Base-by-base conservation (phyloP, 306 rosid genomes). In the Coriaria nepalensis region DNA sequence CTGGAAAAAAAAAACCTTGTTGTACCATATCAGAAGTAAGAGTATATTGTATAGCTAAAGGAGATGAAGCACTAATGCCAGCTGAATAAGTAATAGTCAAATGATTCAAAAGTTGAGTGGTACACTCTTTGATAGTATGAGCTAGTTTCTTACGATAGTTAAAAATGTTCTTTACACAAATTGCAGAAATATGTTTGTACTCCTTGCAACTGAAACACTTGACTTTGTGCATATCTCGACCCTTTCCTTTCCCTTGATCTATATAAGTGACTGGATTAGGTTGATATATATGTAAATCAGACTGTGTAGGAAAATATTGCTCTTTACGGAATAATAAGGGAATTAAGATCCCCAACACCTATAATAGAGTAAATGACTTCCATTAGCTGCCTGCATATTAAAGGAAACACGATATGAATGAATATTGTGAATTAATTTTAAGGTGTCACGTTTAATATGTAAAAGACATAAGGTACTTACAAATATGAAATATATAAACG, bases 141-240 rank as follows among this genome's bases (percentile, higher is more conserved):
- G 5, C 7, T 2, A 36, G 3, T 4, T 49, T 49, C 13, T 10
- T 1, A 3, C 3, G 5, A n/a, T 10, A 33, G 9, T 8, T 49
- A 4, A 1, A 9, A n/a, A 10, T 3, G 9, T 49, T 49, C 14
- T 34, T 35, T 33, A 9, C 40, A 49, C 40, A 49, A 33, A 33
- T 49, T n/a, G 14, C 33, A 6, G 54, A 39, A 49, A 33, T 2
- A 49, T 49, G 54, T 9, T 33, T 12, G n/a, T 43, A 49, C 5
- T 49, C 54, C 20, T 49, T 49, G 40, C 40, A 33, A 40, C 54
- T 33, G 14, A 33, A 49, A n/a, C 54, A 49, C 15, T 33, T 39
- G 6, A 49, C 54, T 14, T 49, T 20, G 20, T 37, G 20, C 36
- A 48, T 6, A 20, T 48, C 52, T 15, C 52, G n/a, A 4, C 11